phyloP scores from a whole-genome alignment of 169 alveolate genomes.

The Plasmodium fragile region DNA sequence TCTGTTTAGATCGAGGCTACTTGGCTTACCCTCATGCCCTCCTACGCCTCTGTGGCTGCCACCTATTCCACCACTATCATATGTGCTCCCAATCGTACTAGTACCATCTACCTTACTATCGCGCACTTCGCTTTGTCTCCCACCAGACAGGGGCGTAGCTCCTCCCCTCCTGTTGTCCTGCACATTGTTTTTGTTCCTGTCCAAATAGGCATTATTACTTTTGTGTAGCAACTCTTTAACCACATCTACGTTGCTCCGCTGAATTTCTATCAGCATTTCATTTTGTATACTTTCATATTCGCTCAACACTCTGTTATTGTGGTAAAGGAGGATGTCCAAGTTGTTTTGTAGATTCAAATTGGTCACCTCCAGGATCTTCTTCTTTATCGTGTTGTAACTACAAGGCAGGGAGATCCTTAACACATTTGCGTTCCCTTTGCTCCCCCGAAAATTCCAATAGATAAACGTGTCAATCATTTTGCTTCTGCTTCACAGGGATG shows the following conservation, averaged over 20 bases:
- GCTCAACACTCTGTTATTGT: slow-evolving; percentile 44
- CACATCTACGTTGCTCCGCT: slow-evolving; percentile 40
- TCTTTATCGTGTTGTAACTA: slow-evolving; percentile 64
- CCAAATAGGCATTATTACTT: slow-evolving; percentile 42
- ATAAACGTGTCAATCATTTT: slow-evolving; percentile 56
- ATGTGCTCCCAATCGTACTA: not conserved
- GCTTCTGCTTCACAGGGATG: not conserved
- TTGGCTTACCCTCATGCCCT: not conserved
- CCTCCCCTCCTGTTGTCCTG: not conserved
- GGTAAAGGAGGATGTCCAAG: slow-evolving; percentile 58
- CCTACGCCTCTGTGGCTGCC: not conserved
- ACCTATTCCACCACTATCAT: not conserved
- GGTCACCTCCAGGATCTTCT: slow-evolving; percentile 36
- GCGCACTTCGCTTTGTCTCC: not conserved
- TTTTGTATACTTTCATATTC: slow-evolving; percentile 72
- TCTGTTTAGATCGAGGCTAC: slow-evolving; percentile 4
- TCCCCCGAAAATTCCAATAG: slow-evolving; percentile 69
- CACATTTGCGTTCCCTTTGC: slow-evolving; percentile 39
- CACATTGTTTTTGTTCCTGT: slow-evolving; percentile 43
- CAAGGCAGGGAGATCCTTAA: slow-evolving; percentile 67
- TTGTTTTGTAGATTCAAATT: slow-evolving; percentile 42
- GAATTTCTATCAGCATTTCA: slow-evolving; percentile 59
- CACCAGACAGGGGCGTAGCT: not conserved
- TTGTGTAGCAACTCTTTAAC: slow-evolving; percentile 25
- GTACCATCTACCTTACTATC: not conserved